Evolutionary conservation across 2,329 filamentous ascomycete genomes (phyloP), one percentile per base, ranked within the genome.

Genomic region (Macrophomina tecta): DNA sequence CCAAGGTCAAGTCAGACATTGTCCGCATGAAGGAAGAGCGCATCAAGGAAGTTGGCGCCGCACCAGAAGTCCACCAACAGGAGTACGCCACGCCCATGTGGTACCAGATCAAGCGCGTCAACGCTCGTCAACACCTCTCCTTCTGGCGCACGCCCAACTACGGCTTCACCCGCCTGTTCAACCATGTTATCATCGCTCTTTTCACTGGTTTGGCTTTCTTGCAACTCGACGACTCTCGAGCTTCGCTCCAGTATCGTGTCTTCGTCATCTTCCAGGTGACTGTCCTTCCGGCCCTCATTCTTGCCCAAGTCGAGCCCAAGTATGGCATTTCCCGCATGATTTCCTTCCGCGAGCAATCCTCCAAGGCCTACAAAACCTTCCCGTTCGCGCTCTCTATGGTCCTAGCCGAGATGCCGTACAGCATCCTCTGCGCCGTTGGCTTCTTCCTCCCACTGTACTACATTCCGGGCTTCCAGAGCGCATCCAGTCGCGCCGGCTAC

Each of bases 221-320:
- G 56, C 86, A 92, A 68, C 86, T 97, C 8, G 89, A 94, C 74
- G 80, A 93, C 73, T 93, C 90, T 2, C 87, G 90, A 9, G 82
- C 89, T 1, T 91, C 90, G 1, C 84, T 97, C 4, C 93, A 97
- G 78, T 91, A 95, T 82, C 89, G 90, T 68, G 86, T 97, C 69
- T 97, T 97, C 78, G 88, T 94, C 78, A 91, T 95, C 77, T 97
- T 97, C 86, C 92, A 96, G 77, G 88, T 93, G 62, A 93, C 92
- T 0, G 91, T 97, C 28, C 84, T 97, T 32, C 92, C 93, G 0
- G 91, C 91, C 1, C 83, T 96, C 36, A 92, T 97, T 76, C 87
- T 97, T 66, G 88, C 89, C 0, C 92, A 96, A 74, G 90, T 96
- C 64, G 91, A 97, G 78, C 88, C 90, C 48, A 94, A 93, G 81